phyloP scores from a whole-genome alignment of 1,284 basidiomycete species.

The Rhodotorula sp. region DNA sequence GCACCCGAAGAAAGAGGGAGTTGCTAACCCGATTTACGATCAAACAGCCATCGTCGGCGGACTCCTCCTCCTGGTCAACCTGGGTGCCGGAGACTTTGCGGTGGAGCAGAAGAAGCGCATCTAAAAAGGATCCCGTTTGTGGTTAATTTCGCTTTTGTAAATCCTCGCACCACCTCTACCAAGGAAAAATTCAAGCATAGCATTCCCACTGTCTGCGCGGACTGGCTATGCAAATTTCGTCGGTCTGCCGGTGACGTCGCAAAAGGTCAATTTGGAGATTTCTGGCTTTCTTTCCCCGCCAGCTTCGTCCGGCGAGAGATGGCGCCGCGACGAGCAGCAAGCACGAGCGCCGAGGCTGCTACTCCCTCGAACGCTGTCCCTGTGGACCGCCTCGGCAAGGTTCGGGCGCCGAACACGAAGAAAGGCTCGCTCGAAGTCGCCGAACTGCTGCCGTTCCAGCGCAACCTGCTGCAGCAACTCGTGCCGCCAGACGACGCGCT shows the following conservation, averaged over 20 bases:
- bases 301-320: no score
- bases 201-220: not conserved
- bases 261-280: no score
- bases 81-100: constrained; percentile 94
- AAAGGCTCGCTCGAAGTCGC: constrained; percentile 3
- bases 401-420: constrained; percentile 1
- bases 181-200: no score
- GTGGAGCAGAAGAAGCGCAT: constrained; percentile 91
- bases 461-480: constrained; percentile 34
- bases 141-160: not conserved
- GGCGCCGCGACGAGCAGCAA: no score
- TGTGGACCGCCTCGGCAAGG: constrained; percentile 1
- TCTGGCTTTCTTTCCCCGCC: no score
- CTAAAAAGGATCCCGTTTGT: not conserved
- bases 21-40: constrained; percentile 50
- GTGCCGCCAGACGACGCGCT: constrained; percentile 14
- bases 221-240: not conserved
- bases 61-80: constrained; percentile 93
- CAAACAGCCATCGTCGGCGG: constrained; percentile 84
- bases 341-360: not conserved
- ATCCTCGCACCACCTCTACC: not conserved
- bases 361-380: not conserved
- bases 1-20: not conserved
- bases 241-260: no score
- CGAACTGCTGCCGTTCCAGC: constrained; percentile 42